Percentiles rank a stretch among this genome's conserved stretches.
phyloP scores from a whole-genome alignment of 257 asterid genomes.

The Verbena officinalis region DNA sequence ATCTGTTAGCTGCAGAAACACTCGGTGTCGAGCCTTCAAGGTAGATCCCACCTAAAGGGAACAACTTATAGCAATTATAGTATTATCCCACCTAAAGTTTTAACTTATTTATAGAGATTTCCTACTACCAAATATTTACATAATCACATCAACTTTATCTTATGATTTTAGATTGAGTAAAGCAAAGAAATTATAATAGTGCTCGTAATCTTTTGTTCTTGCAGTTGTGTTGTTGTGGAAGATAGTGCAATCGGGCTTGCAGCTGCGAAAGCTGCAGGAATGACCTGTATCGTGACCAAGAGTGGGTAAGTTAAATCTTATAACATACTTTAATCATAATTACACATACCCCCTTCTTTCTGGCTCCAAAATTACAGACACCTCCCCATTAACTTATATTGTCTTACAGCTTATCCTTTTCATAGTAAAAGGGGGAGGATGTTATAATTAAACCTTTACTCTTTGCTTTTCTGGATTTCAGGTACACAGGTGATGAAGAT shows the following conservation, averaged over 20 bases:
- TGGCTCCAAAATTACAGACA: no score
- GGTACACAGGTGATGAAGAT: constrained; percentile 92
- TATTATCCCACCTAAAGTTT: neutral
- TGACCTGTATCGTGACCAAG: constrained; percentile 90
- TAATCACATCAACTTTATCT: neutral
- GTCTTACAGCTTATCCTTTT: no score
- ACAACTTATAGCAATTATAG: neutral
- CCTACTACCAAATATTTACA: neutral
- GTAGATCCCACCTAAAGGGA: constrained; percentile 36
- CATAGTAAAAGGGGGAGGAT: no score
- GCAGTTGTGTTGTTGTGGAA: constrained; percentile 92
- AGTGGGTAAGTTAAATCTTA: constrained; percentile 67
- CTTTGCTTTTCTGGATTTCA: constrained; percentile 5
- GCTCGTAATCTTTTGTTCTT: constrained; percentile 15
- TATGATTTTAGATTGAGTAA: neutral
- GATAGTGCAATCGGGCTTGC: constrained; percentile 97
- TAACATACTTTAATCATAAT: no score
- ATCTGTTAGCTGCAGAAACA: constrained; percentile 83
- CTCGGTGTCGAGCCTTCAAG: constrained; percentile 83
- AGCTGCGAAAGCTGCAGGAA: constrained; percentile 97
- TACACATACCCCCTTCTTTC: no score
- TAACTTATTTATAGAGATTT: neutral
- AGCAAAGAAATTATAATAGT: neutral
- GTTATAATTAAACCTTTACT: no score
- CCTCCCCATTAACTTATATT: no score